A percentile compares a stretch with the other conserved stretches of the same genome.
Evolutionary conservation across 2,329 filamentous ascomycete species (phyloP).

Genomic region (Graphium sp.): DNA sequence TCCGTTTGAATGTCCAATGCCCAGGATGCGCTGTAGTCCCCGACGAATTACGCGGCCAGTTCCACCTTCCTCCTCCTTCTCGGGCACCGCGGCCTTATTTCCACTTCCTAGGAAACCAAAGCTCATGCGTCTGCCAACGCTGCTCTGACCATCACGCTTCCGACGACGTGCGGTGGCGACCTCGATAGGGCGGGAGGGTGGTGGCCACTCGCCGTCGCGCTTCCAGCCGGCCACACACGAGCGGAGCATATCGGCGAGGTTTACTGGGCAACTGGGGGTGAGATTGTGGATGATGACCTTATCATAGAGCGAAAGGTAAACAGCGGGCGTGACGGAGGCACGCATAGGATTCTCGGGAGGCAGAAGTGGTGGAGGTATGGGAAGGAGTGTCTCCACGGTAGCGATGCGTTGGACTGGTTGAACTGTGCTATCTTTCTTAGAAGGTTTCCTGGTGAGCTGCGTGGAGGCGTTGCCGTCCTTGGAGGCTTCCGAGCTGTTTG

Average conservation of each 20-base stretch:
- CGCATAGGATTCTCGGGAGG: slow-evolving; percentile 62
- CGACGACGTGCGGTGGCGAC: slow-evolving; percentile 22
- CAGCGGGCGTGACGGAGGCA: slow-evolving; percentile 52
- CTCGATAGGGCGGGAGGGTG: too few relatives aligned
- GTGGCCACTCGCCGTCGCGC: slow-evolving; percentile 84
- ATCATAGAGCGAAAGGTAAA: slow-evolving; percentile 73
- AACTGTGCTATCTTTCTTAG: slow-evolving; percentile 1
- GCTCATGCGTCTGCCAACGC: slow-evolving; percentile 23
- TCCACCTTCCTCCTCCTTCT: slow-evolving; percentile 15
- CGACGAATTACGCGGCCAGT: too few relatives aligned
- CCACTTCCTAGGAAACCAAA: slow-evolving; percentile 27
- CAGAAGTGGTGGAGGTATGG: slow-evolving; percentile 56
- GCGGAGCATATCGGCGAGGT: slow-evolving; percentile 63
- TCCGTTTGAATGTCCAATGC: too few relatives aligned
- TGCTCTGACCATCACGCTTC: slow-evolving; percentile 19
- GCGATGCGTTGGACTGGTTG: slow-evolving; percentile 3
- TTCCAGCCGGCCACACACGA: slow-evolving; percentile 86
- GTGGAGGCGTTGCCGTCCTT: slow-evolving; percentile 14
- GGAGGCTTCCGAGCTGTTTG: slow-evolving; percentile 23
- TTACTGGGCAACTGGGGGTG: slow-evolving; percentile 76
- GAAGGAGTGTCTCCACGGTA: slow-evolving; percentile 44
- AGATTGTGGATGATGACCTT: slow-evolving; percentile 71
- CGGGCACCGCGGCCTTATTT: slow-evolving; percentile 10
- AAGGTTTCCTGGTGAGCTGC: slow-evolving; percentile 2
- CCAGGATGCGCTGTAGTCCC: too few relatives aligned